Percentiles rank a stretch among this genome's conserved stretches.
Evolutionary conservation across 257 asterid species (phyloP).

Genomic region (Apocynum venetum): DNA sequence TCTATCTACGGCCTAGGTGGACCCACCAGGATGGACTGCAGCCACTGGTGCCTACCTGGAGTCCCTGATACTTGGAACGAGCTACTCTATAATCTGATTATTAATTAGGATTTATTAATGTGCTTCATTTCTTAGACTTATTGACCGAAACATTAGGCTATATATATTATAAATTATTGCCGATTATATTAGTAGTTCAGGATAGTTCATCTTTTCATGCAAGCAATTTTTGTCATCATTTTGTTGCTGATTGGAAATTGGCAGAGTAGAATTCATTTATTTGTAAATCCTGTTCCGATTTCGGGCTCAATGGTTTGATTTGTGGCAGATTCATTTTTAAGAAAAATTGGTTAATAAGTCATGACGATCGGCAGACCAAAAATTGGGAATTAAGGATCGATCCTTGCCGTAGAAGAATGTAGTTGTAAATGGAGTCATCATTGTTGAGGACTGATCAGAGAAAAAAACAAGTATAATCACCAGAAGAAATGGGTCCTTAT

Average conservation of each 20-base stretch:
- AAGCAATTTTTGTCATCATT: neutral
- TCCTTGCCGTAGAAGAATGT: constrained; percentile 28
- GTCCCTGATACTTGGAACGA: constrained; percentile 91
- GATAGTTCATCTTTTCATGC: neutral
- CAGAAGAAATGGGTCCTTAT: neutral
- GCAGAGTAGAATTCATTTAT: neutral
- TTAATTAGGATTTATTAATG: neutral
- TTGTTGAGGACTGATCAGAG: neutral
- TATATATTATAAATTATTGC: neutral
- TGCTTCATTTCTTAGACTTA: neutral
- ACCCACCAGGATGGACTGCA: constrained; percentile 56
- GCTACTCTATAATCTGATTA: constrained; percentile 58
- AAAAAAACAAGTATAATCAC: constrained; percentile 4
- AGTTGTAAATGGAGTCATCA: constrained; percentile 16
- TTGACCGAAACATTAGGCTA: neutral
- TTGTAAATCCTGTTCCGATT: neutral
- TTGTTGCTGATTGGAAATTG: constrained; percentile 4
- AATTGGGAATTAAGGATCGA: neutral
- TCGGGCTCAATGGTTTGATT: neutral
- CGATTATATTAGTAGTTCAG: neutral
- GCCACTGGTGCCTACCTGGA: constrained; percentile 93
- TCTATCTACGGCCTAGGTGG: constrained; percentile 61
- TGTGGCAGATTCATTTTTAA: neutral
- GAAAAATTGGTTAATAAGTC: neutral
- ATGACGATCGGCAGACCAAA: neutral